Evolutionary conservation across 83 land plant genomes (phyloP).

Genomic region (Picea mariana): DNA sequence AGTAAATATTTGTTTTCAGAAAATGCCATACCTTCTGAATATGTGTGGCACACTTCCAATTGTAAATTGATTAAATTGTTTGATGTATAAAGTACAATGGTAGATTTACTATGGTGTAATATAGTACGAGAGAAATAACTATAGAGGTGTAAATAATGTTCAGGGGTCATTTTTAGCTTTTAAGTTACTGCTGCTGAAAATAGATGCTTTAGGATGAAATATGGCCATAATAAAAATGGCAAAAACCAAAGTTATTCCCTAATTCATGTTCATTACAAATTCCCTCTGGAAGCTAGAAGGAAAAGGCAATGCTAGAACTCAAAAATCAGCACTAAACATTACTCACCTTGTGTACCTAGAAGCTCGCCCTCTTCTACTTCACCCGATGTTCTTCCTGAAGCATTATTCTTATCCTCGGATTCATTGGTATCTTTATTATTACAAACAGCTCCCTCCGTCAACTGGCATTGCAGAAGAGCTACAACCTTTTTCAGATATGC

Average conservation of each 20-base stretch:
- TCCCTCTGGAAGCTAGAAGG: background rate
- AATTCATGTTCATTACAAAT: background rate
- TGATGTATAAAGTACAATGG: background rate
- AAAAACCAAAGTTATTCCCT: background rate
- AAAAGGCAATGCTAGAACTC: background rate
- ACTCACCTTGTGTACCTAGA: constrained; percentile 75
- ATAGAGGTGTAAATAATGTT: background rate
- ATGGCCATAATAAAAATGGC: background rate
- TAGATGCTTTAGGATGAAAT: background rate
- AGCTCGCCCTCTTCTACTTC: constrained; percentile 99
- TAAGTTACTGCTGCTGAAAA: background rate
- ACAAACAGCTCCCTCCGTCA: constrained; percentile 85
- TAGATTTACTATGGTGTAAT: background rate
- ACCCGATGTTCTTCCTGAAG: constrained; percentile 24
- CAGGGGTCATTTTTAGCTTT: background rate
- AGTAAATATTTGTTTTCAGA: no score
- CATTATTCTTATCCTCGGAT: constrained; percentile 8
- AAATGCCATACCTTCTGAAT: no score
- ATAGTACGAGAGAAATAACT: no score
- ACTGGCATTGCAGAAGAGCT: constrained; percentile 75
- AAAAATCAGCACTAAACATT: background rate
- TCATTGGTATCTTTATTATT: constrained; percentile 28
- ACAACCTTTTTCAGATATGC: constrained; percentile 84
- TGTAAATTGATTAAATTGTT: no score
- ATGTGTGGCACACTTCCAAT: no score